Evolutionary conservation across 805 yeast genomes (phyloP).

Genomic region (Sungouiella blattae): DNA sequence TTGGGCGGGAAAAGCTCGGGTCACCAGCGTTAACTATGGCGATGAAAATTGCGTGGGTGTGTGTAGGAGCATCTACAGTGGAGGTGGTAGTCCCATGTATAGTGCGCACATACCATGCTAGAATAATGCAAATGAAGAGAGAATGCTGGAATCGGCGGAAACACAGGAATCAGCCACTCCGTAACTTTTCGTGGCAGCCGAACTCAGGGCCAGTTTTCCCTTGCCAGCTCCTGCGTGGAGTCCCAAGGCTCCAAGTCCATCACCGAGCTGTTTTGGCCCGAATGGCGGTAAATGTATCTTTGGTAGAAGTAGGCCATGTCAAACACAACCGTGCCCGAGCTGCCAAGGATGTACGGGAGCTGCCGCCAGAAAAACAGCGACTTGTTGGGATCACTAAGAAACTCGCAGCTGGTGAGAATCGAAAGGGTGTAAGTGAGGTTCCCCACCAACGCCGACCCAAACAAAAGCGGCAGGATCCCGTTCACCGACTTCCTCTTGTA

Average conservation of each 20-base stretch:
- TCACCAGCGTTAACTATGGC: no score
- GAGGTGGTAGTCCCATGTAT: no score
- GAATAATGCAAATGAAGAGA: no score
- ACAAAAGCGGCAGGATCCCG: constrained; percentile 78
- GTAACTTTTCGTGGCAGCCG: no score
- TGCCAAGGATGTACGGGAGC: constrained; percentile 78
- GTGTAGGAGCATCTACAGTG: no score
- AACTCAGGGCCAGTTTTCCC: no score
- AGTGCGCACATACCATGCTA: no score
- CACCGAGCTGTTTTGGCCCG: constrained; percentile 6
- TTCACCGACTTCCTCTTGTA: constrained; percentile 75
- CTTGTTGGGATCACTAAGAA: constrained; percentile 31
- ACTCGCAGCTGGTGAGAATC: constrained; percentile 62
- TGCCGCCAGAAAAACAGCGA: constrained; percentile 57
- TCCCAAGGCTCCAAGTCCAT: constrained; percentile 11
- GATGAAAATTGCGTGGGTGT: no score
- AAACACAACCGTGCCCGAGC: constrained; percentile 79
- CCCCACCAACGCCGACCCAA: constrained; percentile 74
- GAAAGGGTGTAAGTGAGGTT: constrained; percentile 75
- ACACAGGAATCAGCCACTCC: no score
- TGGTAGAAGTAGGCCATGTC: constrained; percentile 72
- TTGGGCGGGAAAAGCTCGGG: no score
- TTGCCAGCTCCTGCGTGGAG: neutral
- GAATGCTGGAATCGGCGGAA: no score
- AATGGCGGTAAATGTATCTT: constrained; percentile 30